These are phyloP conservation scores for Colletotrichum simmondsii DNA, from an alignment of 2,329 filamentous ascomycete genomes.

Conservation along the genomic window DNA sequence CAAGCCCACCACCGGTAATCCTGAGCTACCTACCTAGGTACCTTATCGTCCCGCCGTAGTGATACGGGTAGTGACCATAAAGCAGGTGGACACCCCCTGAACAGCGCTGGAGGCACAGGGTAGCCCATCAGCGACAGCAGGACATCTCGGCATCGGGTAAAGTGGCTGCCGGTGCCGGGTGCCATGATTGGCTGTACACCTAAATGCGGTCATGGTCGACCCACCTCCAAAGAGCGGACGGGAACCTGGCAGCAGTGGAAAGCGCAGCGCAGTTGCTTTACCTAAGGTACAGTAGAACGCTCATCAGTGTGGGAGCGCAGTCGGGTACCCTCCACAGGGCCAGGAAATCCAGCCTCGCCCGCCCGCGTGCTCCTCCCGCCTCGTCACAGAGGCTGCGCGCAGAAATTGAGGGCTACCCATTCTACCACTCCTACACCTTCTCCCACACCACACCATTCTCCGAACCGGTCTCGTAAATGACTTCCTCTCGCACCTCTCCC, in stretches of 20 bases:
- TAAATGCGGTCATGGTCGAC: conserved; percentile 28
- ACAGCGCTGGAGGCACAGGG: neutral
- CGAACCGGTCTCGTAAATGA: conserved; percentile 18
- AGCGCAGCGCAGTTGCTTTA: conserved; percentile 1
- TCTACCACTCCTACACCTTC: conserved; percentile 22
- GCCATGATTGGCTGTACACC: conserved; percentile 22
- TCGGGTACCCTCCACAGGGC: neutral
- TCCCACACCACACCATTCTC: conserved; percentile 22
- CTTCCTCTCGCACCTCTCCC: neutral
- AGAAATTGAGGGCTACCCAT: conserved; percentile 35
- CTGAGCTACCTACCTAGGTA: neutral
- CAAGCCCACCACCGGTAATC: conserved; percentile 10
- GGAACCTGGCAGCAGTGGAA: neutral
- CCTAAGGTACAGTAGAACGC: neutral
- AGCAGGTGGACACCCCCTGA: conserved; percentile 9
- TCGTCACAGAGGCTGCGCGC: conserved; percentile 34
- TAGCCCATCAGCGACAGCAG: neutral
- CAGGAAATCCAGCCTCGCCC: conserved; percentile 32
- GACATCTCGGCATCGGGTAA: conserved; percentile 22
- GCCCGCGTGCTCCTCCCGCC: conserved; percentile 34
- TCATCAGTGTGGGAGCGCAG: too few species aligned
- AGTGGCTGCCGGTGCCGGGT: neutral
- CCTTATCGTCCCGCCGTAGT: neutral
- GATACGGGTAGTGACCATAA: conserved; percentile 5
- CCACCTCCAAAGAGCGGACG: neutral